Evolutionary conservation across 495 filamentous ascomycete species (phyloP).

Genomic region (Collariella sp.): DNA sequence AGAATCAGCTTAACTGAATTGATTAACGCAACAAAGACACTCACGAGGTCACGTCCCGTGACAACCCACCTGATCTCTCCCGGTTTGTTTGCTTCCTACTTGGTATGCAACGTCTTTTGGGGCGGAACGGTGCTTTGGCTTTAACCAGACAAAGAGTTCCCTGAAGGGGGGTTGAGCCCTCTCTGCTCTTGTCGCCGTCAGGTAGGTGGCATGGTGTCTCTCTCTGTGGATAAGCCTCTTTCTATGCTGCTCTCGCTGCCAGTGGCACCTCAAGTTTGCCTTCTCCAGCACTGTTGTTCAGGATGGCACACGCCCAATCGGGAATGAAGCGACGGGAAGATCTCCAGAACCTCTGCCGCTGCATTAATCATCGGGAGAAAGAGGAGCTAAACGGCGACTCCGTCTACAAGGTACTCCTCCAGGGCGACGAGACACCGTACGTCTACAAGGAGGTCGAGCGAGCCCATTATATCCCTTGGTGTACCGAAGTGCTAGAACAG

Average conservation of each 20-base stretch:
- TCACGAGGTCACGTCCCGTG: no score
- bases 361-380: background rate
- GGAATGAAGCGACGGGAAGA: background rate
- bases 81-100: no score
- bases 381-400: background rate
- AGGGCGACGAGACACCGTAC: background rate
- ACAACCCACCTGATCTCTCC: no score
- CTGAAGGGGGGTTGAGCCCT: no score
- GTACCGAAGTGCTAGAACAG: background rate
- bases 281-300: background rate
- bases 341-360: background rate
- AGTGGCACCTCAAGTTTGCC: background rate
- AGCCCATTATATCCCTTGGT: background rate
- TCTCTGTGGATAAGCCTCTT: background rate
- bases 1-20: no score
- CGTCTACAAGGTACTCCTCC: background rate
- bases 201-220: no score
- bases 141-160: no score
- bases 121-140: no score
- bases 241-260: background rate
- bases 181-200: no score
- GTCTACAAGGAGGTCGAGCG: conserved; percentile 2
- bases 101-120: no score
- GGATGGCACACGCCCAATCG: background rate
- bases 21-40: no score